phyloP scores from a whole-genome alignment of 495 filamentous ascomycete genomes.

The Penicillium manginii region DNA sequence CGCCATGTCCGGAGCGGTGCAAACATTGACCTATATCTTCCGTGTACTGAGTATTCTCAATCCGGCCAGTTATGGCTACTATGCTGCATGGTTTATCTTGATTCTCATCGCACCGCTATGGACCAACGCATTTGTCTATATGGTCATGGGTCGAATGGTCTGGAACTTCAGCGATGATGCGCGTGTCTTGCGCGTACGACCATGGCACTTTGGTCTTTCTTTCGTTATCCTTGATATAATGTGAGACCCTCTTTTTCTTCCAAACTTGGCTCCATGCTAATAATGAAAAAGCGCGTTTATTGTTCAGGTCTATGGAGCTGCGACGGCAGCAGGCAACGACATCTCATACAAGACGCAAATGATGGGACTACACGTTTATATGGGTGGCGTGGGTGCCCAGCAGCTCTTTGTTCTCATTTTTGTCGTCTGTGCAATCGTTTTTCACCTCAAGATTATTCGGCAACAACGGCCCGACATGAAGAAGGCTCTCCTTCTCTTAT shows the following conservation, averaged over 20 bases:
- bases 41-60: slow-evolving; percentile 30
- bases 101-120: slow-evolving; percentile 29
- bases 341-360: slow-evolving; percentile 22
- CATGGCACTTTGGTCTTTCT: slow-evolving; percentile 16
- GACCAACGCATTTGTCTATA: slow-evolving; percentile 28
- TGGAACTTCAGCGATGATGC: slow-evolving; percentile 20
- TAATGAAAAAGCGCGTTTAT: slow-evolving; percentile 21
- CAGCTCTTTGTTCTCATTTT: slow-evolving; percentile 54
- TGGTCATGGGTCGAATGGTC: slow-evolving; percentile 27
- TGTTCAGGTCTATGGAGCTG: slow-evolving; percentile 21
- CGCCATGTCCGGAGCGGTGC: slow-evolving; percentile 44
- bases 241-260: slow-evolving; percentile 5
- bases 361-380: slow-evolving; percentile 52
- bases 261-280: not conserved
- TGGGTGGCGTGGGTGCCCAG: slow-evolving; percentile 56
- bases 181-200: slow-evolving; percentile 9
- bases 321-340: slow-evolving; percentile 10
- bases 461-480: slow-evolving; percentile 6
- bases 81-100: slow-evolving; percentile 34
- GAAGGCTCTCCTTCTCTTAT: slow-evolving; percentile 36
- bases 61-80: slow-evolving; percentile 19
- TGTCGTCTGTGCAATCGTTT: slow-evolving; percentile 40
- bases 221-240: slow-evolving; percentile 24
- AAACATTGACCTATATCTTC: slow-evolving; percentile 45
- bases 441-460: slow-evolving; percentile 37